Evolutionary conservation across 2,329 filamentous ascomycete species (phyloP), one percentile per base, ranked within the genome.

Genomic region (Fusarium bactridioides): DNA sequence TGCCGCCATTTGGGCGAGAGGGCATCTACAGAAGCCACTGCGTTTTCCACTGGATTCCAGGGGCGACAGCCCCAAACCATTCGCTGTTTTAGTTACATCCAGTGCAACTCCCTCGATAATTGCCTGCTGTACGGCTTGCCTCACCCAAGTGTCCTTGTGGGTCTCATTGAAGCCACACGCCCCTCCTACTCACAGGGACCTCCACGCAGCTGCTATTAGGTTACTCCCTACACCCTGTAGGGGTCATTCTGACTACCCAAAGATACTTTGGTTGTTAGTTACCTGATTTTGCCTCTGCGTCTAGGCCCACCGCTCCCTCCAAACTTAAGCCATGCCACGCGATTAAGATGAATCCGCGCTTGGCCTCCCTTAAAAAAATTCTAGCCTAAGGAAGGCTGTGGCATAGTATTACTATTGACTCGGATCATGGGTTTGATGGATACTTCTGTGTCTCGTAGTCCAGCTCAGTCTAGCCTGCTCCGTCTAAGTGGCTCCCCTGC

Each of bases 401-500:
- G 27, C 37, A 44, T 57, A 57, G 54, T 35, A 35, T 35, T 48
- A 27, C 40, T 57, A 18, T 57, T 48, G 54, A 57, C 54, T 57
- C 40, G 54, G 54, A 48, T 57, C 54, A 48, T 57, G 40, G n/a
- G 48, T 57, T 35, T 47, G 54, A 57, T 57, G 54, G 54, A 57
- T 57, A 57, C 54, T 57, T 48, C 33, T 57, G 38, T 27, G 62
- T 64, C 62, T 64, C 38, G 60, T 64, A 57, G 40, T 35, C 54
- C 41, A 54, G 50, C 23, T n/a, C 54, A 48, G 50, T 54, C 54
- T 57, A 57, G 54, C 54, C 29, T 48, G 54, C 48, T 65, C 67
- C 64, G 69, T 70, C 62, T 55, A 69, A 72, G 70, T 73, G 66
- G 62, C 69, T 67, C 65, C 62, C 33, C 33, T 54, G 19, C 48